A percentile compares a stretch with the other conserved stretches of the same genome.
Conservation (phyloP, 176 grass and related monocot genomes). For the Stipa capillata region DNA sequence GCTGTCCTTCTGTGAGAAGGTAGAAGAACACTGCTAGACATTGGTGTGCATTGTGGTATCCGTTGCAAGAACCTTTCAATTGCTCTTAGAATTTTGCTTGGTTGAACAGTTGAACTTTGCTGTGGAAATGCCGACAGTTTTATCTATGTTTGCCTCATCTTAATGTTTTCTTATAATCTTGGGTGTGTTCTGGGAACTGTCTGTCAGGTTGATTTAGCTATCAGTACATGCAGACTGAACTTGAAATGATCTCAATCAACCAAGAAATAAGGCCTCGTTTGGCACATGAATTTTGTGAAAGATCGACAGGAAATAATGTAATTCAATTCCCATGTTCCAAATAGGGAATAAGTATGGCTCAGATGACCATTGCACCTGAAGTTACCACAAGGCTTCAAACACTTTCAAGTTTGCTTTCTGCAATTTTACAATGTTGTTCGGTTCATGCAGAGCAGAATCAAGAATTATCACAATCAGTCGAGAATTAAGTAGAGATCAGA, state of each 20-base stretch:
- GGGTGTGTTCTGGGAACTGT: background rate
- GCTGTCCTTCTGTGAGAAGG: slow-evolving; percentile 15
- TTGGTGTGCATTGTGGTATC: slow-evolving; percentile 13
- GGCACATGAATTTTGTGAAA: too few species aligned
- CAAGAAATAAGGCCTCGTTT: too few species aligned
- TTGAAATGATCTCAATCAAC: too few species aligned
- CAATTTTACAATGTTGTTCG: background rate
- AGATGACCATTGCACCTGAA: background rate
- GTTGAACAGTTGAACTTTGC: background rate
- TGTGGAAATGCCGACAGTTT: background rate
- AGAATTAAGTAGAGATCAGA: background rate
- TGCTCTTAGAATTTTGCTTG: background rate
- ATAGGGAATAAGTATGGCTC: too few species aligned
- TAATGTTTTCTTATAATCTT: background rate
- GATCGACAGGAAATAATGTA: too few species aligned
- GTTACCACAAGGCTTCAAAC: background rate
- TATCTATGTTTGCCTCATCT: background rate
- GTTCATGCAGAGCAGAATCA: background rate
- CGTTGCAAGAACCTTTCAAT: background rate
- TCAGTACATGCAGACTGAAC: too few species aligned
- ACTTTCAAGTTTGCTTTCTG: background rate
- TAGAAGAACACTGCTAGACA: slow-evolving; percentile 10
- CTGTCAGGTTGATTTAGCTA: background rate
- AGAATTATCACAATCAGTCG: background rate
- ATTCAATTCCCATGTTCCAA: too few species aligned